phyloP scores from a whole-genome alignment of 2,329 filamentous ascomycete species.

The Penicillium sp. region DNA sequence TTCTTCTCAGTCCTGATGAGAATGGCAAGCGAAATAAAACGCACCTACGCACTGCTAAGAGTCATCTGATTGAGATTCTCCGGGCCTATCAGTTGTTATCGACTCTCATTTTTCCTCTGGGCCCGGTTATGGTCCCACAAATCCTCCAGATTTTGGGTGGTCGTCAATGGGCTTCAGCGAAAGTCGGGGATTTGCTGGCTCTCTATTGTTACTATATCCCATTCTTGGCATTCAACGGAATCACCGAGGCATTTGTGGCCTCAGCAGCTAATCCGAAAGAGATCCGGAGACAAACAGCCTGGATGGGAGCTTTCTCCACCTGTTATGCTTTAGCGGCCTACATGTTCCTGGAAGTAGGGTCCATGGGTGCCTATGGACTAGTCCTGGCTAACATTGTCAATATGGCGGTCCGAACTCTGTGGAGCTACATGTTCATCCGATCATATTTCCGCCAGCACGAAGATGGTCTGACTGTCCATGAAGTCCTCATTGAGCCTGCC shows the following conservation, averaged over 20 bases:
- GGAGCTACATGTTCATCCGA: slow-evolving; percentile 72
- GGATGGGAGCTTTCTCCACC: slow-evolving; percentile 79
- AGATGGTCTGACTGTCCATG: slow-evolving; percentile 41
- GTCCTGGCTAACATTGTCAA: slow-evolving; percentile 87
- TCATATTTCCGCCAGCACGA: slow-evolving; percentile 57
- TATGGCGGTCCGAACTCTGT: slow-evolving; percentile 79
- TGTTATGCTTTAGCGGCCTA: slow-evolving; percentile 74
- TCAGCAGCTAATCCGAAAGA: slow-evolving; percentile 75
- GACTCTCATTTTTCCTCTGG: slow-evolving; percentile 64
- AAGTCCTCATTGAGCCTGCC: slow-evolving; percentile 46
- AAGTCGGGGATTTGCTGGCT: slow-evolving; percentile 70
- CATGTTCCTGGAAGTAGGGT: slow-evolving; percentile 66
- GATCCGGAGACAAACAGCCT: slow-evolving; percentile 72
- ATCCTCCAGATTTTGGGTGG: slow-evolving; percentile 75
- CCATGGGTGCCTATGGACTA: slow-evolving; percentile 72
- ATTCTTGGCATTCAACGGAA: slow-evolving; percentile 84
- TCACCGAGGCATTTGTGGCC: slow-evolving; percentile 88
- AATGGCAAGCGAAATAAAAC: slow-evolving; percentile 15
- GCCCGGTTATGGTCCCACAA: slow-evolving; percentile 70
- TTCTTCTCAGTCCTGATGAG: slow-evolving; percentile 58
- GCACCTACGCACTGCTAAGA: slow-evolving; percentile 29
- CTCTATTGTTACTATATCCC: slow-evolving; percentile 92
- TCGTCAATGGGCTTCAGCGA: slow-evolving; percentile 68
- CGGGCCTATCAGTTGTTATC: slow-evolving; percentile 73
- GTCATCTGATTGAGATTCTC: slow-evolving; percentile 53